These are phyloP conservation scores for Fusarium phyllophilum DNA, from an alignment of 2,329 filamentous ascomycete species.

Conservation along the genomic window DNA sequence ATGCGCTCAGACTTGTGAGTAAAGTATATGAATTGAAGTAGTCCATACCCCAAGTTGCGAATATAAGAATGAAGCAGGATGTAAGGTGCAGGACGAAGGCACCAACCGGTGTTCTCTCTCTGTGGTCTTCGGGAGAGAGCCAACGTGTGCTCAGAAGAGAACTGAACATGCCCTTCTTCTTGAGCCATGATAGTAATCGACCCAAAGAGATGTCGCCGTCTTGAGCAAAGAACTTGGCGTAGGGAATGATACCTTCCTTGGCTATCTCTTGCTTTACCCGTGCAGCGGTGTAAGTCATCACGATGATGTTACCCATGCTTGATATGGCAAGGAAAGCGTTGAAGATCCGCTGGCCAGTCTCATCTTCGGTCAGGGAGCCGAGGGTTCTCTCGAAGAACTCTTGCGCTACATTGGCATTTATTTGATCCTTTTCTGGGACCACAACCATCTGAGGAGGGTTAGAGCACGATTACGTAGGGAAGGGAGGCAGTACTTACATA, in stretches of 20 bases:
- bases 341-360: constrained; percentile 51
- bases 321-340: constrained; percentile 63
- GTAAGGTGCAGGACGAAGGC: constrained; percentile 49
- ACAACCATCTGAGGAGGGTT: constrained; percentile 51
- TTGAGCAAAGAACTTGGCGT: constrained; percentile 58
- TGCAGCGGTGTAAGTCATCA: constrained; percentile 65
- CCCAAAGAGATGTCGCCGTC: constrained; percentile 50
- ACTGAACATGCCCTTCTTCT: constrained; percentile 45
- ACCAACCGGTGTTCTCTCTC: constrained; percentile 51
- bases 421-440: constrained; percentile 11
- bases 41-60: constrained; percentile 46
- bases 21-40: constrained; percentile 45
- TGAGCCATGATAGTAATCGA: constrained; percentile 46
- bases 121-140: constrained; percentile 50
- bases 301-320: constrained; percentile 65
- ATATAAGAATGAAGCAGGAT: constrained; percentile 50
- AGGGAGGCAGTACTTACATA: constrained; percentile 43
- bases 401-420: constrained; percentile 42
- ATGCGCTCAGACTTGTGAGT: constrained; percentile 48
- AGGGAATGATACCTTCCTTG: constrained; percentile 66
- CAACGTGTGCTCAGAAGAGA: constrained; percentile 43
- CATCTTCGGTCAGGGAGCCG: constrained; percentile 43
- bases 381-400: constrained; percentile 50
- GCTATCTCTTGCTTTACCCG: constrained; percentile 70
- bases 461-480: accelerated